These are phyloP conservation scores for Neurospora sublineolata DNA, from an alignment of 495 filamentous ascomycete species.

Conservation along the genomic window DNA sequence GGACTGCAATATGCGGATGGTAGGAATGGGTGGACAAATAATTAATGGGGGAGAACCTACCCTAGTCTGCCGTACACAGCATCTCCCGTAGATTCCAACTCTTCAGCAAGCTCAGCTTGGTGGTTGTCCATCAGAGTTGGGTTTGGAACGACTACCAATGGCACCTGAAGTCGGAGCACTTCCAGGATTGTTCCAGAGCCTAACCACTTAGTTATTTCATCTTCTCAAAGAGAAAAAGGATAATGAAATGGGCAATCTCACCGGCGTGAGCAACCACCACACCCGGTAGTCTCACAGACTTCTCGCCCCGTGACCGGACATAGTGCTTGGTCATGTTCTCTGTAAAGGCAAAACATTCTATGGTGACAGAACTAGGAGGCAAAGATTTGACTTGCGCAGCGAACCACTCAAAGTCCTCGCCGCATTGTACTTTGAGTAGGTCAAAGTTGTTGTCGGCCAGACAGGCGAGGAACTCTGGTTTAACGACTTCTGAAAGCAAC, in stretches of 20 bases:
- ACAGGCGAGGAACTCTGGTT: conserved; percentile 44
- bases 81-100: conserved; percentile 57
- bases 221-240: neutral
- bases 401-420: conserved; percentile 37
- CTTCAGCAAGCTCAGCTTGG: conserved; percentile 73
- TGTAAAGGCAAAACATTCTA: conserved; percentile 58
- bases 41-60: conserved; percentile 30
- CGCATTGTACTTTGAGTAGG: conserved; percentile 65
- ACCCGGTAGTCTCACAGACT: conserved; percentile 30
- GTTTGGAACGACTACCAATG: conserved; percentile 82
- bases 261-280: conserved; percentile 87
- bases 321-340: conserved; percentile 44
- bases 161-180: conserved; percentile 52
- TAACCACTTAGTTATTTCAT: conserved; percentile 17
- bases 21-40: neutral
- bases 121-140: conserved; percentile 75
- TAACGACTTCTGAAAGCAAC: conserved; percentile 56
- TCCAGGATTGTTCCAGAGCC: conserved; percentile 86
- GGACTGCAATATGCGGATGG: neutral
- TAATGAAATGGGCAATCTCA: conserved; percentile 25
- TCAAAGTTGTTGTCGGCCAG: conserved; percentile 48
- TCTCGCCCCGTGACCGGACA: conserved; percentile 22
- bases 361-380: conserved; percentile 23
- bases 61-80: conserved; percentile 53
- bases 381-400: conserved; percentile 7